Evolutionary conservation across 306 rosid genomes (phyloP), one percentile per base, ranked within the genome.

Genomic region (Styphnolobium japonicum): DNA sequence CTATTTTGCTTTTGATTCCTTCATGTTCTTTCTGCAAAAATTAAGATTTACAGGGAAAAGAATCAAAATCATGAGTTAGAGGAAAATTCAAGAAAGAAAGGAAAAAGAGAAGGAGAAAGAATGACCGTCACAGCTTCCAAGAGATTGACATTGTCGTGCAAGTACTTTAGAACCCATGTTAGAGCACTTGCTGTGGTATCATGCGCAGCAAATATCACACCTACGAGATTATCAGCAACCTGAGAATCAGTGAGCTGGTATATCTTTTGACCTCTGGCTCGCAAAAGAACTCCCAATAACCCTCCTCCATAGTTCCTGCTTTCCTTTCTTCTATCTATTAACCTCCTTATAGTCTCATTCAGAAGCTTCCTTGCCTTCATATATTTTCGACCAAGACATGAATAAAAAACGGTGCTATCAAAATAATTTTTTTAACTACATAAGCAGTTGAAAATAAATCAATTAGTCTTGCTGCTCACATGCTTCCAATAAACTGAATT

Each of bases 171-270:
- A 75, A 87, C 52, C 98, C 98, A 94, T 9, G 98, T 92, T 9
- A 94, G 83, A 31, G 81, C 93, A 63, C 97, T 92, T 0, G 98
- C 98, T 5, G 98, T 94, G 21, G 98, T 94, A 29, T 94, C 98
- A 49, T 92, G 98, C 27, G 98, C 98, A 1, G 98, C 98, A 82
- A 94, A 94, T 14, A 94, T 92, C 0, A 94, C 94, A n/a, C 98
- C 98, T 27, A 94, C 90, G 19, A 94, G 81, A 71, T 94, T 94
- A 75, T 94, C 98, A 10, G 94, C 91, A 9, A 94, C 87, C 63
- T 94, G 98, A 78, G 96, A 80, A 61, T 90, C 93, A 67, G 52
- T 89, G 6, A 94, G 82, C 22, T 71, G 49, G 14, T 52, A 16
- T 2, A 14, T 67, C 56, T 79, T 69, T 15, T 70, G 61, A 6